Evolutionary conservation across 305 asterid species (phyloP).

Genomic region (Solanum hybrid): DNA sequence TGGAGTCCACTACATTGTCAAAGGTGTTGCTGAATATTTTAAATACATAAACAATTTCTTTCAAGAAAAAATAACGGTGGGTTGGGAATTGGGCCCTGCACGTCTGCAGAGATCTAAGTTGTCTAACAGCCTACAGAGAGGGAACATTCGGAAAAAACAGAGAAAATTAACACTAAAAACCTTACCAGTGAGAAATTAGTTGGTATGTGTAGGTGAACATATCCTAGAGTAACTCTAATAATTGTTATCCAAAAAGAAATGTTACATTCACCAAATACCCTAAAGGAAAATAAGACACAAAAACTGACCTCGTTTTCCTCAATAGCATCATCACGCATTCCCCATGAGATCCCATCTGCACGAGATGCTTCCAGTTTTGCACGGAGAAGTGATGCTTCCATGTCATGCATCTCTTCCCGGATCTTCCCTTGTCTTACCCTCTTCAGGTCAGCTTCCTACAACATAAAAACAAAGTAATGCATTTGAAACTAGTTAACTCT

Average conservation of each 20-base stretch:
- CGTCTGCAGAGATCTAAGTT: background rate
- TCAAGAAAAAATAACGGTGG: background rate
- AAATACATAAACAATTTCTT: background rate
- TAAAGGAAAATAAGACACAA: background rate
- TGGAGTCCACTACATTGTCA: background rate
- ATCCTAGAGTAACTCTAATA: background rate
- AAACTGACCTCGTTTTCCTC: conserved; percentile 81
- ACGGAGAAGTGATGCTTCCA: conserved; percentile 89
- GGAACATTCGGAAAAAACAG: background rate
- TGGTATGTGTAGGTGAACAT: background rate
- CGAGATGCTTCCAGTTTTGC: conserved; percentile 81
- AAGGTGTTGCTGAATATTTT: background rate
- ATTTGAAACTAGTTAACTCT: background rate
- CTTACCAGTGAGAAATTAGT: background rate
- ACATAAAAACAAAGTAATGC: conserved; percentile 17
- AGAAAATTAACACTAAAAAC: background rate
- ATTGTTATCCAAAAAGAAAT: background rate
- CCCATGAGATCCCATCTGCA: conserved; percentile 97
- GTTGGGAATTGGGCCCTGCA: background rate
- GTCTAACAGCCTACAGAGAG: background rate
- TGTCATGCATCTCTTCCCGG: conserved; percentile 63
- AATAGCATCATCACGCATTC: conserved; percentile 91
- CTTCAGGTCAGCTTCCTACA: conserved; percentile 82
- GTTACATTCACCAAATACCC: background rate
- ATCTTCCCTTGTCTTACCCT: conserved; percentile 48